Evolutionary conservation across 495 filamentous ascomycete genomes (phyloP).

Genomic region (Astrothelium subdiscretum): DNA sequence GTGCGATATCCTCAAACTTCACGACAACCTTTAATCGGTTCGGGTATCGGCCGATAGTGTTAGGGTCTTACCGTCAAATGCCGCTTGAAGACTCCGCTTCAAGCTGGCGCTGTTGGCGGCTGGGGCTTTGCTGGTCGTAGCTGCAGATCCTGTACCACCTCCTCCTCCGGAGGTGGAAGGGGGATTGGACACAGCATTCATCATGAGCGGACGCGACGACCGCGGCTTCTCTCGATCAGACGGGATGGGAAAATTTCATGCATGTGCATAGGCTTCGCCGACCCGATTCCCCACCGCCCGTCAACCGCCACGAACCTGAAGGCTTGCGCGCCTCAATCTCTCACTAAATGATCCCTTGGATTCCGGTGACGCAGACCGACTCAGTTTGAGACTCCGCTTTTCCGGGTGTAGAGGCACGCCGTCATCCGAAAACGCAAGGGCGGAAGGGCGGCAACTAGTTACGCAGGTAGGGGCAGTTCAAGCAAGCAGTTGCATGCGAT

Average conservation of each 20-base stretch:
- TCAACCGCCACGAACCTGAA: too few relatives aligned
- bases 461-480: neutral
- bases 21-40: neutral
- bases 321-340: neutral
- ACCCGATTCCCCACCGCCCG: too few relatives aligned
- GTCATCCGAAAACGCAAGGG: neutral
- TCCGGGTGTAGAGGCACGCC: neutral
- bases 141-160: neutral
- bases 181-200: conserved; percentile 8
- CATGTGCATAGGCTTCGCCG: neutral
- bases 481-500: neutral
- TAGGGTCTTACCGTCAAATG: conserved; percentile 63
- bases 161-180: conserved; percentile 1
- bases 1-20: neutral
- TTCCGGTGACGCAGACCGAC: neutral
- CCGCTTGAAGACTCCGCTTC: conserved; percentile 63
- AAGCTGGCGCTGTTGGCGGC: conserved; percentile 21
- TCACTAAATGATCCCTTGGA: neutral
- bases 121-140: conserved; percentile 3
- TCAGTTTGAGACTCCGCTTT: neutral
- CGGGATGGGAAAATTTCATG: neutral
- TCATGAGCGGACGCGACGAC: neutral
- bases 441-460: neutral
- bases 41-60: too few relatives aligned
- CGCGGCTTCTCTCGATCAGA: neutral